Evolutionary conservation across 2,329 filamentous ascomycete species (phyloP).

Genomic region (Claviceps humidiphila): DNA sequence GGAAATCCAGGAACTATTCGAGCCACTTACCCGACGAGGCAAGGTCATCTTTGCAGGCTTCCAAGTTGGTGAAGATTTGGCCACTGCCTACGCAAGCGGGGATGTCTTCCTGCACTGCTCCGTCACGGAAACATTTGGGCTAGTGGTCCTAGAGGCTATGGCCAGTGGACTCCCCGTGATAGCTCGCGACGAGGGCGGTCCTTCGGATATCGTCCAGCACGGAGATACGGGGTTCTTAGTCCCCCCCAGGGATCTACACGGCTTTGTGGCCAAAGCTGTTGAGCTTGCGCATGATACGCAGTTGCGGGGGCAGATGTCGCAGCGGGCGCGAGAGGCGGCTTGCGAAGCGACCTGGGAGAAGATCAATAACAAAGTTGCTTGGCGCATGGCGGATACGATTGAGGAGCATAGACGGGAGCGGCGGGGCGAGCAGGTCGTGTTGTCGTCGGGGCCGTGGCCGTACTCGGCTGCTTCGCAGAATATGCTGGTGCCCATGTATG

Average conservation of each 20-base stretch:
- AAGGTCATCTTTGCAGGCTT: constrained; percentile 56
- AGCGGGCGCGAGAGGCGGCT: constrained; percentile 39
- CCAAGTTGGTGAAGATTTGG: constrained; percentile 45
- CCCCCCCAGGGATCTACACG: constrained; percentile 42
- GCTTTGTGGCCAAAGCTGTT: constrained; percentile 41
- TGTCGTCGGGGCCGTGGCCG: neutral
- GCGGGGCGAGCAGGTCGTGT: neutral
- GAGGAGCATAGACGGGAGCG: constrained; percentile 27
- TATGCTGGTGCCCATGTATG: constrained; percentile 26
- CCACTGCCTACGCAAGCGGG: constrained; percentile 52
- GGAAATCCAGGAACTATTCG: constrained; percentile 48
- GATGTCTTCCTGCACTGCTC: constrained; percentile 62
- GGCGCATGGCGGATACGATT: constrained; percentile 45
- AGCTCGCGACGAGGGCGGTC: constrained; percentile 55
- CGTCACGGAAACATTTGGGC: constrained; percentile 57
- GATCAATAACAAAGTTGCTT: constrained; percentile 57
- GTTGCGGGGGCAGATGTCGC: constrained; percentile 32
- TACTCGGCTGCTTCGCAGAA: constrained; percentile 12
- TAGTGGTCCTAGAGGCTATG: constrained; percentile 60
- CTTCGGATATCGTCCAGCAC: constrained; percentile 51
- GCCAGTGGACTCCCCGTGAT: constrained; percentile 57
- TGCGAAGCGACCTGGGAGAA: constrained; percentile 53
- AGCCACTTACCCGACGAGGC: constrained; percentile 29
- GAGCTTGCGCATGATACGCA: constrained; percentile 31
- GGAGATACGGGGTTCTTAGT: constrained; percentile 48